Evolutionary conservation across 2,329 filamentous ascomycete species (phyloP), one percentile per base, ranked within the genome.

Genomic region (Pseudogymnoascus sp.): DNA sequence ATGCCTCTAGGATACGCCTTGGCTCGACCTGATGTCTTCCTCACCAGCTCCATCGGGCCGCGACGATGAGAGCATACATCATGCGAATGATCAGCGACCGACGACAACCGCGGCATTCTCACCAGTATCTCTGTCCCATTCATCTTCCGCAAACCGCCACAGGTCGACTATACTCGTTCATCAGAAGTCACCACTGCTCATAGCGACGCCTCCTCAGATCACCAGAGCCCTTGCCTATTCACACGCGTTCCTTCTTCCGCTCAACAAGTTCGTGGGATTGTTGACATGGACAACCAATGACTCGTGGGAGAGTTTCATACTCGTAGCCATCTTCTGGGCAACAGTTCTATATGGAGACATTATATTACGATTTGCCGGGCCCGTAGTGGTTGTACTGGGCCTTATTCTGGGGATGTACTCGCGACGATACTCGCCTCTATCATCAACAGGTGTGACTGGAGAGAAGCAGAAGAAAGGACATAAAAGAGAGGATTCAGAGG

Each of bases 191-290:
- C 94, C 94, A 10, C 78, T 99, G 53, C 82, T 99, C 16, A 87
- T 96, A 65, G 92, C 93, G 14, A 99, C 94, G 8, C 94, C 94
- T 47, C 94, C 94, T 1, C 91, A 96, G 73, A 88, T 99, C 73
- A 99, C 94, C 2, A 86, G 94, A 69, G 92, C 93, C 12, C 82
- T 99, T 65, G 93, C 93, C 67, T 97, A 97, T 74, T 96, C 92
- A 67, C 93, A 99, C 73, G 92, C 94, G 0, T 97, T 97, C 73
- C 80, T 99, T 6, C 79, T 96, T 6, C 92, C 92, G 5, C 79
- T 97, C 63, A 97, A 97, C 74, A 90, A 89, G 72, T 76, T 96
- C 14, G 88, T 84, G 2, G 94, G 93, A 0, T 78, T 99, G 65
- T 73, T 99, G 66, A 96, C 90, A 77, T 99, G 94, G 94, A 96